These are phyloP conservation scores for Cornus florida DNA, from an alignment of 148 eudicot species.

Conservation along the genomic window DNA sequence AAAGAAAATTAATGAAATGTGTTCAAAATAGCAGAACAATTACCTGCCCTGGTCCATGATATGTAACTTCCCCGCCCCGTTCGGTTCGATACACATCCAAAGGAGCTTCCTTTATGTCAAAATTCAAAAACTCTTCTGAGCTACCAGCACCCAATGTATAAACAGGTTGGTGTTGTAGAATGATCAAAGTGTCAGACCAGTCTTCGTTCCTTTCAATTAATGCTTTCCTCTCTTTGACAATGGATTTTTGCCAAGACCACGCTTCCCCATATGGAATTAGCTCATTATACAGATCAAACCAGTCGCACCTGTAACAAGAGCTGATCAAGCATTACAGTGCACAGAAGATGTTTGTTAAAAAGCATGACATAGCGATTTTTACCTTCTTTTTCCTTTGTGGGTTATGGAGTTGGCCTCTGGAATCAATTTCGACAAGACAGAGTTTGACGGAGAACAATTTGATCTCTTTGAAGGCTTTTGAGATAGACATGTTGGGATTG, in stretches of 20 bases:
- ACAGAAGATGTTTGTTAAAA: neutral
- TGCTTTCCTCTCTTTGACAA: conserved; percentile 59
- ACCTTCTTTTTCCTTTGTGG: conserved; percentile 31
- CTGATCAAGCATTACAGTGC: neutral
- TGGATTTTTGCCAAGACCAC: conserved; percentile 86
- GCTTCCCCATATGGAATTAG: conserved; percentile 72
- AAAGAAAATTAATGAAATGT: too few species aligned
- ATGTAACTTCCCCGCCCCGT: conserved; percentile 99
- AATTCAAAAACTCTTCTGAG: conserved; percentile 66
- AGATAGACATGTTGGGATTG: conserved; percentile 3
- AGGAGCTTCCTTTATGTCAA: conserved; percentile 60
- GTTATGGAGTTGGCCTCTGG: neutral
- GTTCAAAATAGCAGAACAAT: too few species aligned
- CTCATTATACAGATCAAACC: conserved; percentile 61
- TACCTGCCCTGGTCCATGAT: conserved; percentile 99
- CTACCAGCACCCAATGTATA: conserved; percentile 92
- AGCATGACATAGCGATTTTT: neutral
- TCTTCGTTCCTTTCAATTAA: conserved; percentile 54
- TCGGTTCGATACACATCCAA: conserved; percentile 72
- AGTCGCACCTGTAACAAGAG: conserved; percentile 52
- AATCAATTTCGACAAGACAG: too few species aligned
- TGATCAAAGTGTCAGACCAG: conserved; percentile 58
- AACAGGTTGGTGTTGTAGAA: conserved; percentile 85
- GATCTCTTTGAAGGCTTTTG: conserved; percentile 11
- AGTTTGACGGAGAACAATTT: too few species aligned